A percentile compares a stretch with the other conserved stretches of the same genome.
Evolutionary conservation across 768 basidiomycete genomes (phyloP).

Genomic region (Ephemerocybe angulata): DNA sequence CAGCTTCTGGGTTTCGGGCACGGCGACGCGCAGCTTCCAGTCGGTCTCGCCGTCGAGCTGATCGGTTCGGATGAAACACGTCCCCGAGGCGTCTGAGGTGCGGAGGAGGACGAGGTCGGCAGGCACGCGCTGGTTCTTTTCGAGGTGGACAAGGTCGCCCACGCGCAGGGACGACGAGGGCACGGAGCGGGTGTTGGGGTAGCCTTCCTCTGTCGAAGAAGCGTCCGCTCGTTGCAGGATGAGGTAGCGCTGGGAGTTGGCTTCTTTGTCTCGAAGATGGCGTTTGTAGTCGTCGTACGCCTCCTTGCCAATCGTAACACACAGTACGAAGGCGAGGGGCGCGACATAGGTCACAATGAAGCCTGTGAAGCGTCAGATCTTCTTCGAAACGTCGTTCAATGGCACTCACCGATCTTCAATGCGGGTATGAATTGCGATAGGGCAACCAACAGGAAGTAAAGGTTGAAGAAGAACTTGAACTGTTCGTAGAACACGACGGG

Average conservation of each 20-base stretch:
- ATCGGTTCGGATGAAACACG: conserved; percentile 96
- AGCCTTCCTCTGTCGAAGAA: conserved; percentile 37
- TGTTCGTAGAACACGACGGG: too few species aligned
- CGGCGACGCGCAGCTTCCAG: conserved; percentile 94
- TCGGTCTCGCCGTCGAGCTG: conserved; percentile 99
- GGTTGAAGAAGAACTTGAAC: too few species aligned
- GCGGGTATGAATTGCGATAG: too few species aligned
- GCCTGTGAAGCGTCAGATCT: too few species aligned
- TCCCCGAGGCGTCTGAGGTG: conserved; percentile 86
- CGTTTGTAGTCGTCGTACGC: conserved; percentile 98
- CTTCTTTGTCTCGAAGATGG: conserved; percentile 85
- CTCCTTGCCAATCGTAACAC: conserved; percentile 97
- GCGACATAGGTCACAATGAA: too few species aligned
- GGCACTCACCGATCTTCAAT: too few species aligned
- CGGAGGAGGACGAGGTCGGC: conserved; percentile 88
- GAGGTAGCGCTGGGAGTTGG: conserved; percentile 90
- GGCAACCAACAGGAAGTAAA: too few species aligned
- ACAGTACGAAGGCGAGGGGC: too few species aligned
- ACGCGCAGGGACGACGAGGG: conserved; percentile 87
- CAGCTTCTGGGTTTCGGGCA: conserved; percentile 77
- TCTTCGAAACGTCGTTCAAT: too few species aligned
- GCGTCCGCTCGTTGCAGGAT: conserved; percentile 56
- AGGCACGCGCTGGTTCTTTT: conserved; percentile 97
- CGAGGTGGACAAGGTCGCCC: conserved; percentile 85
- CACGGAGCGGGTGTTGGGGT: conserved; percentile 64